Base-by-base conservation (phyloP, 257 asterid genomes). In the Rhazya stricta region DNA sequence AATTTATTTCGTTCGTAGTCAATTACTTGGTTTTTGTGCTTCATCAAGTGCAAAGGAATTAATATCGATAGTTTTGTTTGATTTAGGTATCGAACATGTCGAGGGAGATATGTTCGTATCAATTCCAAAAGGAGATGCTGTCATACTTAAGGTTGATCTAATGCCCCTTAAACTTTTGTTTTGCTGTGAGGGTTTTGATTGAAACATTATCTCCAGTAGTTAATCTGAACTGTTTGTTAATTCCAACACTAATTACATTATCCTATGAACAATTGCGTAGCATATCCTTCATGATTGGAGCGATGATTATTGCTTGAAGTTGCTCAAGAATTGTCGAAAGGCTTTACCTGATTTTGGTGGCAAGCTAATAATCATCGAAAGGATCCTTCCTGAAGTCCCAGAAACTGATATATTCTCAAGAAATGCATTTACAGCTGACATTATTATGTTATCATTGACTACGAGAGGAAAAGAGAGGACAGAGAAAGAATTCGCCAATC, bases 81-180 rank as follows among this genome's bases (percentile, higher is more conserved):
- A 11, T 53, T 53, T 27, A 67, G 71, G 53, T 9, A 53, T 39
- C 13, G 51, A 67, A 67, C 71, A 41, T 41, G 50, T 67, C 2
- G 71, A 16, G 15, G 71, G 71, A 39, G 53, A 67, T 30, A 67
- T 67, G 71, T 39, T 67, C 41, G 3, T 39, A 21, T 41, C 27
- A 2, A 34, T 67, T 41, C 71, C 71, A 18, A 25, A 39, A 39
- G 53, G 50, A 67, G 71, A 67, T 37, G 71, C 71, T 42, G 39
- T 66, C 30, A 67, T 67, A 67, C 51, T 67, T 29, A 67, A 39
- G 71, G 71, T 67, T 11, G 15, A n/a, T n/a, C n/a, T n/a, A n/a
- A n/a, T n/a, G n/a, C n/a, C n/a, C n/a, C n/a, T n/a, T n/a, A n/a
- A n/a, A n/a, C n/a, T n/a, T n/a, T n/a, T n/a, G n/a, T n/a, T n/a